A percentile compares a stretch with the other conserved stretches of the same genome.
phyloP scores from a whole-genome alignment of 2,329 filamentous ascomycete genomes.

The Calycina marina region DNA sequence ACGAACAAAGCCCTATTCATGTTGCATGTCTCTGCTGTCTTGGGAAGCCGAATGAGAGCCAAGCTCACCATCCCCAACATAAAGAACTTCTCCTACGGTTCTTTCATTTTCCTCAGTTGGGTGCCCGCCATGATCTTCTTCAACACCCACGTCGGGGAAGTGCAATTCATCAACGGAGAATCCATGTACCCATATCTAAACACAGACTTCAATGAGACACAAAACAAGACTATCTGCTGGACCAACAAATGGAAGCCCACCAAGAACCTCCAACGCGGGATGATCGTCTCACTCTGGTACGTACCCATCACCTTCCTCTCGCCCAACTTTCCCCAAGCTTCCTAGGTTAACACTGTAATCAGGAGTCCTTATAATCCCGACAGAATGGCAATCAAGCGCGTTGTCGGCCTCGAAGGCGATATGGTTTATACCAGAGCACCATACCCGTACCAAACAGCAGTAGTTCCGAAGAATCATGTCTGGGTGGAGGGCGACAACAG shows the following conservation, averaged over 20 bases:
- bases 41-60: too few relatives aligned
- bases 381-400: conserved; percentile 60
- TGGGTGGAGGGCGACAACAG: conserved; percentile 80
- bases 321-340: neutral
- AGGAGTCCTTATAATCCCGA: conserved; percentile 62
- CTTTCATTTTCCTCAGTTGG: conserved; percentile 43
- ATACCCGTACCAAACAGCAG: conserved; percentile 39
- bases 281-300: conserved; percentile 59
- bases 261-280: conserved; percentile 48
- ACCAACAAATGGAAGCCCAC: conserved; percentile 44
- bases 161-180: conserved; percentile 40
- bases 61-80: too few relatives aligned
- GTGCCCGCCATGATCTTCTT: conserved; percentile 46
- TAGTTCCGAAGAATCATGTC: conserved; percentile 70
- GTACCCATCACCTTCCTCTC: too few relatives aligned
- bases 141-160: conserved; percentile 43
- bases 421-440: conserved; percentile 50
- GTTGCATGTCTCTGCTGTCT: too few relatives aligned
- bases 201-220: conserved; percentile 42
- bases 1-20: too few relatives aligned
- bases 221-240: conserved; percentile 38
- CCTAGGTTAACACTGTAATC: neutral
- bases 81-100: conserved; percentile 28
- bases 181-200: conserved; percentile 75
- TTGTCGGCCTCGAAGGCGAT: conserved; percentile 72